phyloP scores from a whole-genome alignment of 768 basidiomycete genomes.

The Jaapia argillacea region DNA sequence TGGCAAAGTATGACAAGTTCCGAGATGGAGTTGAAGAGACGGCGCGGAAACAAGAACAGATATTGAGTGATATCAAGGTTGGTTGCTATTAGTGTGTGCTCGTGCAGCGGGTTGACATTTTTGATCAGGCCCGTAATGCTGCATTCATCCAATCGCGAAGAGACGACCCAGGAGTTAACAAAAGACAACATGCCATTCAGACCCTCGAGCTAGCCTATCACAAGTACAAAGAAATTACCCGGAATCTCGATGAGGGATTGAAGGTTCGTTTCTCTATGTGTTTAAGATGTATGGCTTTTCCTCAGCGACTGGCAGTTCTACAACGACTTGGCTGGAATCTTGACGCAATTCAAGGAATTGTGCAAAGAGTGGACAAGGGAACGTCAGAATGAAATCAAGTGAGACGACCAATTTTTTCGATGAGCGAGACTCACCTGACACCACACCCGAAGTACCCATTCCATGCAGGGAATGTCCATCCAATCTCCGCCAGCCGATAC shows the following conservation, averaged over 20 bases:
- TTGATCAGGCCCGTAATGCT: constrained; percentile 50
- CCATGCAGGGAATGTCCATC: background rate
- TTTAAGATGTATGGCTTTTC: background rate
- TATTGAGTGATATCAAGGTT: constrained; percentile 66
- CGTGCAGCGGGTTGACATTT: background rate
- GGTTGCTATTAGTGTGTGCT: constrained; percentile 9
- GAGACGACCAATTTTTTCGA: constrained; percentile 15
- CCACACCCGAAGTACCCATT: background rate
- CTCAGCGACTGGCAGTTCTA: no score
- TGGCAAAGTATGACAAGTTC: constrained; percentile 75
- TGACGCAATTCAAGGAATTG: constrained; percentile 64
- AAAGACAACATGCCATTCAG: constrained; percentile 74
- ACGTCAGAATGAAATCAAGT: constrained; percentile 72
- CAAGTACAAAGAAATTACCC: constrained; percentile 77
- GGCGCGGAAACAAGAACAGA: constrained; percentile 45
- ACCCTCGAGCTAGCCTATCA: constrained; percentile 77
- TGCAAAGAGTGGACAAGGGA: constrained; percentile 68
- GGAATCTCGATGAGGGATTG: constrained; percentile 83
- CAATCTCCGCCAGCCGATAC: background rate
- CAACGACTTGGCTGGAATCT: constrained; percentile 67
- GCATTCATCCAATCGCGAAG: constrained; percentile 66
- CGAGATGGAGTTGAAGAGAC: constrained; percentile 43
- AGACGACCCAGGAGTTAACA: constrained; percentile 69
- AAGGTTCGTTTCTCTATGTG: constrained; percentile 38
- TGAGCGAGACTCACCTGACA: background rate